phyloP scores from a whole-genome alignment of 805 yeast genomes.

The Candida sphagnicola region DNA sequence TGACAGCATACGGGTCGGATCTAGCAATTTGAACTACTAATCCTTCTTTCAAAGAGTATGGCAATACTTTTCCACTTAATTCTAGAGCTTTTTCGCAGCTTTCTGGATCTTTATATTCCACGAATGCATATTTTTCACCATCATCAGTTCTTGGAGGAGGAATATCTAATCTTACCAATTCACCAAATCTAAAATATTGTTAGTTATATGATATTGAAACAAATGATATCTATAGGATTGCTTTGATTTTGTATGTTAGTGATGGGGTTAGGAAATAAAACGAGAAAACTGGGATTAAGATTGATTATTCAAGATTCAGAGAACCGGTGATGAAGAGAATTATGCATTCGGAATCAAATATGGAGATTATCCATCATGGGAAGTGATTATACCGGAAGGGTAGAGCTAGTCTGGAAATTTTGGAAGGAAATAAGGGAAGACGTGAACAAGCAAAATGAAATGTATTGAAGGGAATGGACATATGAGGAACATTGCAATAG shows the following conservation, averaged over 20 bases:
- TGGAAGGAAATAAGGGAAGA: no score
- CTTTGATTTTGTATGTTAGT: slow-evolving; percentile 1
- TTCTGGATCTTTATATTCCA: slow-evolving; percentile 49
- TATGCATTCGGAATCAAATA: neutral
- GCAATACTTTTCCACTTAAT: slow-evolving; percentile 42
- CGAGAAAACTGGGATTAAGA: slow-evolving; percentile 4
- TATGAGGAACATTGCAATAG: no score
- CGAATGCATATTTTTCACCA: slow-evolving; percentile 61
- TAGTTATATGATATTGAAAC: neutral
- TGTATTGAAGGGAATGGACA: no score
- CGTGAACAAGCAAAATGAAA: no score
- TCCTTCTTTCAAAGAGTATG: slow-evolving; percentile 37
- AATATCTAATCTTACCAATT: slow-evolving; percentile 54
- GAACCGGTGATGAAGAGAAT: slow-evolving; percentile 4
- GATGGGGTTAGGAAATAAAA: slow-evolving; percentile 1
- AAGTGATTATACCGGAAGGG: neutral
- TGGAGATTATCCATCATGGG: neutral
- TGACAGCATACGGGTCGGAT: slow-evolving; percentile 46
- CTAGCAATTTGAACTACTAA: slow-evolving; percentile 54
- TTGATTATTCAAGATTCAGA: neutral
- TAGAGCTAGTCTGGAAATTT: no score
- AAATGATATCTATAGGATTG: slow-evolving; percentile 1
- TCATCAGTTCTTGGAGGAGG: slow-evolving; percentile 61
- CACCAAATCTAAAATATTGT: slow-evolving; percentile 43
- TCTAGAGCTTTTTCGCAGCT: slow-evolving; percentile 54